A percentile compares a stretch with the other conserved stretches of the same genome.
phyloP scores from a whole-genome alignment of 148 eudicot species.

The Bassia scoparia region DNA sequence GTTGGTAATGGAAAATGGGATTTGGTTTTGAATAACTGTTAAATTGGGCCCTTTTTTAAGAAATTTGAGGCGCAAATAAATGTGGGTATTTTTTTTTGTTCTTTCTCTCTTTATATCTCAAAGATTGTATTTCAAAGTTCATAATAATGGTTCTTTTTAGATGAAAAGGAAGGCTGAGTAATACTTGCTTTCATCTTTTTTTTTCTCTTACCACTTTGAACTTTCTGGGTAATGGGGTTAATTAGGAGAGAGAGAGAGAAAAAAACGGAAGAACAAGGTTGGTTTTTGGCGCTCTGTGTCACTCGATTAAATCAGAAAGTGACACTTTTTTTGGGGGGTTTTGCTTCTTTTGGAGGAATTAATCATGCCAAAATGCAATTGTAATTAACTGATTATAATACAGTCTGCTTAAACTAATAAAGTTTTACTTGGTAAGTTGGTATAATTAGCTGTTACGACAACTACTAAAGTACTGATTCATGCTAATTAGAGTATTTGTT shows the following conservation, averaged over 20 bases:
- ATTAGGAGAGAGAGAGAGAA: too few relatives aligned
- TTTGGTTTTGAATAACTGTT: constrained; percentile 16
- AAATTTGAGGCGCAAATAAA: constrained; percentile 21
- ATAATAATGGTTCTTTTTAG: constrained; percentile 15
- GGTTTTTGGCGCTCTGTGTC: constrained; percentile 19
- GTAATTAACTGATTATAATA: neutral
- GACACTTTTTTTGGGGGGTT: neutral
- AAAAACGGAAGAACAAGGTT: constrained; percentile 9
- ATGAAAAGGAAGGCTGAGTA: constrained; percentile 24
- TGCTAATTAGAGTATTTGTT: too few relatives aligned
- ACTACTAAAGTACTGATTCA: too few relatives aligned
- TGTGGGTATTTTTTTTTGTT: neutral
- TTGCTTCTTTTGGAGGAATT: neutral
- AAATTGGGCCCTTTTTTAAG: constrained; percentile 20
- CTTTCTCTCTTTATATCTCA: neutral
- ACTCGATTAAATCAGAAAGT: neutral
- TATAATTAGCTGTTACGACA: too few relatives aligned
- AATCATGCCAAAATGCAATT: neutral
- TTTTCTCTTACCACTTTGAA: too few relatives aligned
- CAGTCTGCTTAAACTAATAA: neutral
- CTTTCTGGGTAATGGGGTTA: constrained; percentile 1
- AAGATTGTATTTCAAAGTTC: neutral
- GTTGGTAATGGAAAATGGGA: constrained; percentile 9
- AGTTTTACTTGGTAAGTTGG: too few relatives aligned
- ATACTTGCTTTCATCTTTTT: too few relatives aligned